A percentile compares a stretch with the other conserved stretches of the same genome.
Evolutionary conservation across 768 basidiomycete genomes (phyloP).

Genomic region (Clitopilus passeckerianus): DNA sequence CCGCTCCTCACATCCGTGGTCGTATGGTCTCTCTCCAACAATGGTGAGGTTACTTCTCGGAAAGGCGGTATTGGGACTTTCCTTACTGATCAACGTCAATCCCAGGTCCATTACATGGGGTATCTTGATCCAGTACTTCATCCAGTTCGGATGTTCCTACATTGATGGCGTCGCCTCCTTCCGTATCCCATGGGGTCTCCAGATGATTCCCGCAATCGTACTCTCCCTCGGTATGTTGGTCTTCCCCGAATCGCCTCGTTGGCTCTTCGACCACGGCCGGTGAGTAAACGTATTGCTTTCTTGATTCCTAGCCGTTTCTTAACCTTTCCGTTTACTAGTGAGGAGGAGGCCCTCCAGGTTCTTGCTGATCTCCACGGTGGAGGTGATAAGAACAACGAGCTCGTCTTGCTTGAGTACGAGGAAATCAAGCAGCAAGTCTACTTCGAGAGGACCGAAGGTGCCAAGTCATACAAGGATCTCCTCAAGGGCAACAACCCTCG

Average conservation of each 20-base stretch:
- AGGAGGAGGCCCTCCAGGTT: conserved; percentile 63
- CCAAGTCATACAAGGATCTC: conserved; percentile 65
- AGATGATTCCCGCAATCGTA: conserved; percentile 73
- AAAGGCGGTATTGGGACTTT: background rate
- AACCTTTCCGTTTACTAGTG: conserved; percentile 18
- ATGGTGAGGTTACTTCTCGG: conserved; percentile 34
- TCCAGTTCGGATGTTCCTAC: conserved; percentile 72
- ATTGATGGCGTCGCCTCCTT: conserved; percentile 68
- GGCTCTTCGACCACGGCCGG: conserved; percentile 60
- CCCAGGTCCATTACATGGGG: conserved; percentile 70
- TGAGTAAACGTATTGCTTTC: conserved; percentile 13
- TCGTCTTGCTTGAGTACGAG: conserved; percentile 66
- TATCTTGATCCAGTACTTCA: conserved; percentile 71
- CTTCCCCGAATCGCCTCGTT: conserved; percentile 72
- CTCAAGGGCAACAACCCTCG: conserved; percentile 62
- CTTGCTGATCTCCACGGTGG: conserved; percentile 71
- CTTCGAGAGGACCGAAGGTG: conserved; percentile 65
- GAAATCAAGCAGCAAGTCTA: conserved; percentile 57
- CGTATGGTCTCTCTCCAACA: conserved; percentile 75
- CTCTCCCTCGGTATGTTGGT: conserved; percentile 61
- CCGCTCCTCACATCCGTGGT: conserved; percentile 67
- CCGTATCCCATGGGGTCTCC: conserved; percentile 77
- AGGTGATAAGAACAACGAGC: conserved; percentile 51
- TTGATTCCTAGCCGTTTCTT: background rate
- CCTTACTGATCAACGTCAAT: background rate